Conservation (phyloP, 345 rosid genomes). For the Pistacia atlantica region DNA sequence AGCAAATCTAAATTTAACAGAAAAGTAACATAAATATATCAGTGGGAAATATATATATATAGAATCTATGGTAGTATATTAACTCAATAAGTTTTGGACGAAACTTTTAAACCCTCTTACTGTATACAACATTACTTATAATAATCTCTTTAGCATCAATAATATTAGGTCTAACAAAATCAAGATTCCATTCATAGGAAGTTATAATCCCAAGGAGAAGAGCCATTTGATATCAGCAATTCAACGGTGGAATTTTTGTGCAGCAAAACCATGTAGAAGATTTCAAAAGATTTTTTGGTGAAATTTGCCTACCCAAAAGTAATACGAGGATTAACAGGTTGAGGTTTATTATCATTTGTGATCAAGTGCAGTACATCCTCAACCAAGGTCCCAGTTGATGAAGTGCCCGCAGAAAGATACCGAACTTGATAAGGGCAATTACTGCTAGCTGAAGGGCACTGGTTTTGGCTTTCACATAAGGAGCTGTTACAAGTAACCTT, state of each 20-base stretch:
- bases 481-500: slow-evolving; percentile 61
- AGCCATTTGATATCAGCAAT: neutral
- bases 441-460: slow-evolving; percentile 51
- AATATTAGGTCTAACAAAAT: neutral
- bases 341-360: slow-evolving; percentile 40
- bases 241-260: neutral
- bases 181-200: neutral
- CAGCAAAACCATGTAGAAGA: neutral
- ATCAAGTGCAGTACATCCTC: slow-evolving; percentile 73
- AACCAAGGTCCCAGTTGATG: slow-evolving; percentile 65
- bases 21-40: neutral
- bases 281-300: neutral
- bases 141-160: neutral
- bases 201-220: neutral
- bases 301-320: slow-evolving; percentile 59
- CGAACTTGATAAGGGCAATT: slow-evolving; percentile 60
- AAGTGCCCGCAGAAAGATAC: slow-evolving; percentile 75
- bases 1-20: slow-evolving; percentile 14
- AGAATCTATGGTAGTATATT: neutral
- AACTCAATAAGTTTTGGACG: neutral
- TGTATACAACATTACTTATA: neutral
- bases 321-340: slow-evolving; percentile 49
- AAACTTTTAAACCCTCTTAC: neutral
- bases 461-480: slow-evolving; percentile 44
- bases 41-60: neutral